Conservation (phyloP, 2,329 filamentous ascomycete genomes). For the Acarospora socialis region DNA sequence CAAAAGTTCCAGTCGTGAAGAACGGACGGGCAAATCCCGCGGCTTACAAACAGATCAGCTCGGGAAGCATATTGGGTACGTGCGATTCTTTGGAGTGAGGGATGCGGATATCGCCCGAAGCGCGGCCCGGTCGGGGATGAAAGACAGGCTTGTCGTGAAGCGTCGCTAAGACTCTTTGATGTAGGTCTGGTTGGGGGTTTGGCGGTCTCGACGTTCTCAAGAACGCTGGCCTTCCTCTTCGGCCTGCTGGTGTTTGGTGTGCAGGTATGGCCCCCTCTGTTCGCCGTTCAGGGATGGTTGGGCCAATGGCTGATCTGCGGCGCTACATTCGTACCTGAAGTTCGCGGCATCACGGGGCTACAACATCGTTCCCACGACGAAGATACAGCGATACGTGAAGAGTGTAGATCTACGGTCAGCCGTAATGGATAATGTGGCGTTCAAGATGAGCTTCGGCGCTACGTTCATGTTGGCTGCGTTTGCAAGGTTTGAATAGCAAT, state of each 20-base stretch:
- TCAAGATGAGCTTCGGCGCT: slow-evolving; percentile 20
- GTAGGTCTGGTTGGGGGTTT: slow-evolving; percentile 11
- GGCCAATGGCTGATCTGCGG: not conserved
- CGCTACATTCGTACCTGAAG: slow-evolving; percentile 2
- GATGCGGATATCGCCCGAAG: too few species aligned
- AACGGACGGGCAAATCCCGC: slow-evolving; percentile 9
- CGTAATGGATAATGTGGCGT: slow-evolving; percentile 24
- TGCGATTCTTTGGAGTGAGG: not conserved
- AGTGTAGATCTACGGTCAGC: slow-evolving; percentile 32
- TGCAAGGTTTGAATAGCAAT: slow-evolving; percentile 10
- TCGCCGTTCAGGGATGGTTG: slow-evolving; percentile 2
- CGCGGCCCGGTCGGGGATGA: not conserved
- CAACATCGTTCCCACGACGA: slow-evolving; percentile 9
- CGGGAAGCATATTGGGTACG: slow-evolving; percentile 12
- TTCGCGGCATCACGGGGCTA: slow-evolving; percentile 11
- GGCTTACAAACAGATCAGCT: slow-evolving; percentile 10
- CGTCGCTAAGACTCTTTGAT: too few species aligned
- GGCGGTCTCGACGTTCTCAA: slow-evolving; percentile 12
- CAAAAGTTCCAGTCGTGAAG: slow-evolving; percentile 11
- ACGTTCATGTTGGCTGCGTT: slow-evolving; percentile 13
- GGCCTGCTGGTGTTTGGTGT: slow-evolving; percentile 9
- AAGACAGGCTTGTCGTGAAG: too few species aligned
- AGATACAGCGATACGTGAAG: slow-evolving; percentile 36
- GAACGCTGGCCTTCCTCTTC: slow-evolving; percentile 9
- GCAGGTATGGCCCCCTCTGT: slow-evolving; percentile 7